A percentile compares a stretch with the other conserved stretches of the same genome.
These are phyloP conservation scores for Blastomyces silverae DNA, from an alignment of 2,329 filamentous ascomycete genomes.

Conservation along the genomic window DNA sequence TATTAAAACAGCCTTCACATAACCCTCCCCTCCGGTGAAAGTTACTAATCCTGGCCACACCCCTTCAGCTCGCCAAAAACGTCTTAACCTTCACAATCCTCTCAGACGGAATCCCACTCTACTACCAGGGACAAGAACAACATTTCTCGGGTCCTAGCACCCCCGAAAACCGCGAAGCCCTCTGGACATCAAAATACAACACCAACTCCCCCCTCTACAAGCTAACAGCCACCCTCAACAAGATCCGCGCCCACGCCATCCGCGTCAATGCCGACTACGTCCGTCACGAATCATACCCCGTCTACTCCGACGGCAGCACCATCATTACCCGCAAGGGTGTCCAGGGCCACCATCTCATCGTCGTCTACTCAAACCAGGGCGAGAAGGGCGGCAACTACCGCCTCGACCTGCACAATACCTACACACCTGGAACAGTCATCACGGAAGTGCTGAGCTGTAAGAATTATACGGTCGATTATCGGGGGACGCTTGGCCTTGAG, in stretches of 20 bases:
- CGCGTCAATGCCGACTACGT: constrained; percentile 36
- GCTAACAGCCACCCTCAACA: constrained; percentile 46
- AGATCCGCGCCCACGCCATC: constrained; percentile 44
- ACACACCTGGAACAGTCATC: constrained; percentile 26
- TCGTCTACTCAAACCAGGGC: constrained; percentile 42
- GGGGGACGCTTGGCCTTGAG: constrained; percentile 21
- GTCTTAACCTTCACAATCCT: constrained; percentile 57
- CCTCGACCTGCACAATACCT: constrained; percentile 44
- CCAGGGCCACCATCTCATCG: constrained; percentile 28
- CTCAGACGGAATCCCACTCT: constrained; percentile 54
- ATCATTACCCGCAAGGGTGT: constrained; percentile 44
- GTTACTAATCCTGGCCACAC: background rate
- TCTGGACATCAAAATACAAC: constrained; percentile 51
- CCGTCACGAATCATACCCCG: constrained; percentile 37
- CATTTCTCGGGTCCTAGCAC: constrained; percentile 47
- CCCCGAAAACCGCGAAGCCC: constrained; percentile 51
- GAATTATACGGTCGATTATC: constrained; percentile 21
- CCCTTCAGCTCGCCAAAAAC: constrained; percentile 49
- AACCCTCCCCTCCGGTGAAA: background rate
- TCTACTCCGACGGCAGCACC: constrained; percentile 42
- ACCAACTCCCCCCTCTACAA: constrained; percentile 45
- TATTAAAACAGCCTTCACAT: background rate
- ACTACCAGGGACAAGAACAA: constrained; percentile 62
- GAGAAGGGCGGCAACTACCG: constrained; percentile 36
- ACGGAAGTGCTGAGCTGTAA: constrained; percentile 37